Percentiles rank a stretch among this genome's conserved stretches.
Conservation (phyloP, 129 eudicot species). For the Flaveria brownii region DNA sequence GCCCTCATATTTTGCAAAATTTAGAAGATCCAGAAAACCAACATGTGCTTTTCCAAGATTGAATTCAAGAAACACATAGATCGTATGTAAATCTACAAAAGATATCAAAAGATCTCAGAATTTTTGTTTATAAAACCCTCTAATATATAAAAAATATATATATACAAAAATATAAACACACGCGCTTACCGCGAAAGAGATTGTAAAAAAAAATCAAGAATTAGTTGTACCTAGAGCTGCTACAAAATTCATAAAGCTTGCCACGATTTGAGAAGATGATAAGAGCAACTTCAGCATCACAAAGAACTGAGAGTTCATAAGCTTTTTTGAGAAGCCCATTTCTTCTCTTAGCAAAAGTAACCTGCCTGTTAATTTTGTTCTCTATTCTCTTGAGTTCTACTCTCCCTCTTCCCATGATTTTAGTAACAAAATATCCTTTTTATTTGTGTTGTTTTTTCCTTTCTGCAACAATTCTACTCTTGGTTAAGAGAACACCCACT, state of each 20-base stretch:
- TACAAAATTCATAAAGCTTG: slow-evolving; percentile 68
- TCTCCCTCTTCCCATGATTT: slow-evolving; percentile 68
- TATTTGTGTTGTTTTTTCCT: slow-evolving; percentile 29
- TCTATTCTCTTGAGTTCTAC: slow-evolving; percentile 71
- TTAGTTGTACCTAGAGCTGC: slow-evolving; percentile 54
- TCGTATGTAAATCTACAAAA: slow-evolving; percentile 23
- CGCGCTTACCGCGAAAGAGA: background rate
- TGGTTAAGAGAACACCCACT: slow-evolving; percentile 47
- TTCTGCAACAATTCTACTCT: slow-evolving; percentile 49
- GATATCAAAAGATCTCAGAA: slow-evolving; percentile 3
- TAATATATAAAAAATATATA: background rate
- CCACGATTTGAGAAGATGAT: slow-evolving; percentile 71
- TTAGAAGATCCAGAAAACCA: background rate
- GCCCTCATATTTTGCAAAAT: background rate
- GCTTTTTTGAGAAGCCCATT: slow-evolving; percentile 75
- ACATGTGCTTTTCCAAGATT: slow-evolving; percentile 9
- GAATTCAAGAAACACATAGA: slow-evolving; percentile 18
- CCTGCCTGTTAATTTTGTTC: slow-evolving; percentile 66
- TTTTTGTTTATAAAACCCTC: background rate
- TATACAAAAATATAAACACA: background rate
- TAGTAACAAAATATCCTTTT: background rate
- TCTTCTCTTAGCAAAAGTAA: slow-evolving; percentile 73
- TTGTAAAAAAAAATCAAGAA: background rate
- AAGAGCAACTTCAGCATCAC: slow-evolving; percentile 82
- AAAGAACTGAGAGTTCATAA: slow-evolving; percentile 64